A percentile compares a stretch with the other conserved stretches of the same genome.
These are phyloP conservation scores for Tetrapyrgos nigripes DNA, from an alignment of 1,284 basidiomycete species.

Conservation along the genomic window DNA sequence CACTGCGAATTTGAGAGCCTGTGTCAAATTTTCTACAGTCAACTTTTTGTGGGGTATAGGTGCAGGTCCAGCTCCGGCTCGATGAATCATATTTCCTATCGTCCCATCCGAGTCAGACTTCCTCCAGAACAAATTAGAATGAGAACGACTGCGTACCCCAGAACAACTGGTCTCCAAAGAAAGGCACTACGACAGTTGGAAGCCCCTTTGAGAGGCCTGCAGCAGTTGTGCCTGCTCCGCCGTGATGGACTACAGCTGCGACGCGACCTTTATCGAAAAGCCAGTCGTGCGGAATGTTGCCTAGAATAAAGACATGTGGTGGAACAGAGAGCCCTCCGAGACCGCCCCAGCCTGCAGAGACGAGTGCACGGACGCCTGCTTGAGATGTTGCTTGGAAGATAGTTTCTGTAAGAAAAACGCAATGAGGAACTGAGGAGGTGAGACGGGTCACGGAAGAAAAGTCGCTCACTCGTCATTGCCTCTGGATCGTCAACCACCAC, in stretches of 20 bases:
- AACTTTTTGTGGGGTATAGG: conserved; percentile 65
- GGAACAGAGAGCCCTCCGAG: conserved; percentile 55
- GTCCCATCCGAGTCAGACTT: not conserved
- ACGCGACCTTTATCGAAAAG: conserved; percentile 64
- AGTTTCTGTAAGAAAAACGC: too few species aligned
- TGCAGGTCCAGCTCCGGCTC: conserved; percentile 66
- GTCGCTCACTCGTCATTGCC: conserved; percentile 61
- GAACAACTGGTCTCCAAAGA: conserved; percentile 72
- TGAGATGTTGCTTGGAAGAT: conserved; percentile 62
- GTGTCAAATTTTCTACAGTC: conserved; percentile 53
- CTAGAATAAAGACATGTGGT: conserved; percentile 63
- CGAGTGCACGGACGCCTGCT: conserved; percentile 61
- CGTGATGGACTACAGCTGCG: conserved; percentile 73
- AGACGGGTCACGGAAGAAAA: too few species aligned
- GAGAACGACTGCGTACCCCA: too few species aligned
- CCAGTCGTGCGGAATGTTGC: conserved; percentile 76
- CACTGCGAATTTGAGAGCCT: conserved; percentile 57
- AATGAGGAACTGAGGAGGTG: not conserved
- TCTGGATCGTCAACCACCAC: conserved; percentile 67
- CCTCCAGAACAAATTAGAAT: too few species aligned
- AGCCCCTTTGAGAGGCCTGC: conserved; percentile 67
- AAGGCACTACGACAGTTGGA: conserved; percentile 72
- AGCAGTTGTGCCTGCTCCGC: conserved; percentile 72
- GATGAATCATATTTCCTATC: conserved; percentile 62
- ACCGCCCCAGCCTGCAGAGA: conserved; percentile 71